Evolutionary conservation across 495 filamentous ascomycete genomes (phyloP).

Genomic region (Aspergillus cristatus): DNA sequence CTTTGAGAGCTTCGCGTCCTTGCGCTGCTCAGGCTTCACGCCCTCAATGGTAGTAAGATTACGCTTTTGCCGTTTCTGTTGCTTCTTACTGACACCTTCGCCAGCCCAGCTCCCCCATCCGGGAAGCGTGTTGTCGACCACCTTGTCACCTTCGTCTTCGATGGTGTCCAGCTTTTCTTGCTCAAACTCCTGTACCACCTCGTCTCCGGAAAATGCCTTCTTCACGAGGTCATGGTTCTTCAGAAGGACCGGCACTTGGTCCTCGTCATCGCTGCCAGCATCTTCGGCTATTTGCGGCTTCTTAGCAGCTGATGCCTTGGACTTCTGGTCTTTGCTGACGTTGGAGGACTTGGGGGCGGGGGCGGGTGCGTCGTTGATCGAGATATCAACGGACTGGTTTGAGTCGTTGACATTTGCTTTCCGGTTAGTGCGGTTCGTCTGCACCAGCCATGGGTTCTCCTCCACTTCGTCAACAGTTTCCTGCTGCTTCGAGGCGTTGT

Average conservation of each 20-base stretch:
- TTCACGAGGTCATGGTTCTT: conserved; percentile 76
- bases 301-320: conserved; percentile 9
- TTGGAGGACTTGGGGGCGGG: conserved; percentile 10
- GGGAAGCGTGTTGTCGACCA: conserved; percentile 74
- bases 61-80: conserved; percentile 51
- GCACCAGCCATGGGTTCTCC: conserved; percentile 44
- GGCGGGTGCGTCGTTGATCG: conserved; percentile 21
- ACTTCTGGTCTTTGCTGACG: conserved; percentile 13
- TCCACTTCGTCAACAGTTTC: conserved; percentile 18
- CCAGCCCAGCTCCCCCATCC: conserved; percentile 93
- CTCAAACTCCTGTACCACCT: conserved; percentile 75
- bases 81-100: conserved; percentile 60
- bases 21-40: conserved; percentile 64
- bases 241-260: conserved; percentile 53
- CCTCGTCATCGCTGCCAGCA: conserved; percentile 46
- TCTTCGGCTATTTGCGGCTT: conserved; percentile 18
- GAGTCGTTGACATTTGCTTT: conserved; percentile 20
- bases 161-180: conserved; percentile 66
- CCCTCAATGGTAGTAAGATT: conserved; percentile 63
- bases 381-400: conserved; percentile 32
- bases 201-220: conserved; percentile 80
- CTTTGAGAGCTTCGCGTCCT: conserved; percentile 68
- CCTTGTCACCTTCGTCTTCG: conserved; percentile 75
- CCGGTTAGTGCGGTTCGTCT: conserved; percentile 31
- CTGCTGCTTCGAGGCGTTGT: conserved; percentile 13